These are phyloP conservation scores for Dittrichia graveolens DNA, from an alignment of 129 eudicot species.

Conservation along the genomic window DNA sequence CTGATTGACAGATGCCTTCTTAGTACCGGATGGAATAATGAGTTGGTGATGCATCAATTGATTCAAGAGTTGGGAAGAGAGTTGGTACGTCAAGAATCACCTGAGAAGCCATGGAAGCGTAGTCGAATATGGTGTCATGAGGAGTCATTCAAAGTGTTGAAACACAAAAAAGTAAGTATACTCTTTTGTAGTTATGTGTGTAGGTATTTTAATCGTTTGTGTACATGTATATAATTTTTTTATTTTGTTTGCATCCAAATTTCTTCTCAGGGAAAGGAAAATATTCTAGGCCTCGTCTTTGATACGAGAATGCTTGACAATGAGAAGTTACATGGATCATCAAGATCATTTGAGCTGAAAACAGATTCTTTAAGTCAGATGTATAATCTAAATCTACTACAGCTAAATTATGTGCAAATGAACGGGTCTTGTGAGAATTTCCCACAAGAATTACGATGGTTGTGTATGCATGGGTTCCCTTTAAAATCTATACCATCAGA, in stretches of 20 bases:
- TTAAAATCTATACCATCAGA: not conserved
- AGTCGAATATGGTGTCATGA: constrained; percentile 19
- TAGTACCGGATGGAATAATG: not conserved
- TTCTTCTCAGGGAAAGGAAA: not conserved
- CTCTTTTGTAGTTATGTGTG: not conserved
- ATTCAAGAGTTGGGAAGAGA: constrained; percentile 20
- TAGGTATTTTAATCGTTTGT: not conserved
- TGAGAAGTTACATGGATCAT: not conserved
- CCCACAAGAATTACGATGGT: not conserved
- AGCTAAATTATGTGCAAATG: constrained; percentile 4
- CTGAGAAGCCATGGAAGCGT: not conserved
- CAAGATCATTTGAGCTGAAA: not conserved
- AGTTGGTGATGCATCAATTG: constrained; percentile 8
- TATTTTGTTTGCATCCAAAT: not conserved
- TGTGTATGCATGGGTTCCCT: not conserved
- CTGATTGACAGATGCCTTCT: constrained; percentile 12
- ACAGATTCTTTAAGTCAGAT: not conserved
- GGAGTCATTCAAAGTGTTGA: constrained; percentile 11
- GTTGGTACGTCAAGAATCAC: constrained; percentile 16
- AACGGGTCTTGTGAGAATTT: not conserved
- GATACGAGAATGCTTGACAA: constrained; percentile 10
- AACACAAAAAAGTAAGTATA: not conserved
- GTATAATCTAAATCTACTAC: not conserved
- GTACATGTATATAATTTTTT: not conserved
- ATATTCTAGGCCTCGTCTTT: not conserved